phyloP scores from a whole-genome alignment of 2,329 filamentous ascomycete genomes.

The Rhynchosporium agropyri region DNA sequence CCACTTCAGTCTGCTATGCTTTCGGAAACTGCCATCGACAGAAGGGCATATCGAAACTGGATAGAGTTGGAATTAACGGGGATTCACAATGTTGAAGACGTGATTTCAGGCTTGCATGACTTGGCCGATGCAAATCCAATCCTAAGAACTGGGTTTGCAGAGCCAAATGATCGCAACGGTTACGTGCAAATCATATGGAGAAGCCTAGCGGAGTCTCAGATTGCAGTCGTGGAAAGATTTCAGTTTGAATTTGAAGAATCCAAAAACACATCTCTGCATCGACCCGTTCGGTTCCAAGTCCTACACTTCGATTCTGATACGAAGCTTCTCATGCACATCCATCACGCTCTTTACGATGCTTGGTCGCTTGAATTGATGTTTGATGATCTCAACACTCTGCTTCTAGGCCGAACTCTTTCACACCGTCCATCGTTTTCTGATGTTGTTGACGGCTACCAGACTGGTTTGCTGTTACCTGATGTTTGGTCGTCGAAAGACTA shows the following conservation, averaged over 20 bases:
- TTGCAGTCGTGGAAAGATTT: conserved; percentile 45
- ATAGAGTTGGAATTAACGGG: conserved; percentile 58
- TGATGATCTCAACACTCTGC: conserved; percentile 61
- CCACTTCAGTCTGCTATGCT: conserved; percentile 81
- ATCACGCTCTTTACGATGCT: conserved; percentile 90
- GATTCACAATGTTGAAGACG: conserved; percentile 41
- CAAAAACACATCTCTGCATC: conserved; percentile 44
- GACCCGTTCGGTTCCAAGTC: conserved; percentile 67
- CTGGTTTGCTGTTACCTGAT: conserved; percentile 34
- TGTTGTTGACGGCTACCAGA: conserved; percentile 56
- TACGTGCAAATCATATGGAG: conserved; percentile 70
- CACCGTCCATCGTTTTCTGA: conserved; percentile 61
- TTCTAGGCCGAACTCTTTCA: conserved; percentile 23
- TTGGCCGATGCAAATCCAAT: conserved; percentile 63
- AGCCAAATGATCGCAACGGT: conserved; percentile 48
- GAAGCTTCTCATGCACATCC: conserved; percentile 55
- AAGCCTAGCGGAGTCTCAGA: conserved; percentile 45
- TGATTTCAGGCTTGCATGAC: conserved; percentile 53
- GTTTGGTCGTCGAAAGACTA: conserved; percentile 57
- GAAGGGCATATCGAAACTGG: conserved; percentile 75
- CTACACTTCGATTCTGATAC: conserved; percentile 31
- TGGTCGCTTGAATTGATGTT: conserved; percentile 83
- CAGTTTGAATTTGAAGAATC: conserved; percentile 47
- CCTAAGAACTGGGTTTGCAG: conserved; percentile 72
- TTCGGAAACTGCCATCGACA: conserved; percentile 65